phyloP scores from a whole-genome alignment of 345 rosid genomes.

The Gynandropsis gynandra region DNA sequence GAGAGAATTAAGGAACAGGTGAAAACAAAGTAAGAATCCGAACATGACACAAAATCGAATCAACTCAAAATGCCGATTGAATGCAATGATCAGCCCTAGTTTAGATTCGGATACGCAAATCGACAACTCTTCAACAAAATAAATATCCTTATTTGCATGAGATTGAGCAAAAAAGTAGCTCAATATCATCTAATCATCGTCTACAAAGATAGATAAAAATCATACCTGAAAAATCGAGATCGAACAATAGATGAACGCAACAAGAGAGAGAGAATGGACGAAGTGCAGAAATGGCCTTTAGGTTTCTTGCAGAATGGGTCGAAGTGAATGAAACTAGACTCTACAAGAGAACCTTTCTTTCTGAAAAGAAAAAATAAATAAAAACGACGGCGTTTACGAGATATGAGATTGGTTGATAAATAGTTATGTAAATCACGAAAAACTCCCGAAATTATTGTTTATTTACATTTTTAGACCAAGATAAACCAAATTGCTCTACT shows the following conservation, averaged over 20 bases:
- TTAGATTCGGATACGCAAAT: neutral
- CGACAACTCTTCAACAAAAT: neutral
- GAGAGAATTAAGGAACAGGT: too few relatives aligned
- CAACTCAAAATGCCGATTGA: neutral
- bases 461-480: neutral
- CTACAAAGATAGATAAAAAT: neutral
- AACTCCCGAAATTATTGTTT: neutral
- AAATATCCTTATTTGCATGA: neutral
- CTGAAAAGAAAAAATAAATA: neutral
- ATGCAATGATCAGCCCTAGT: neutral
- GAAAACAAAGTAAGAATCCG: neutral
- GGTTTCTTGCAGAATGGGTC: constrained; percentile 21
- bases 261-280: constrained; percentile 1
- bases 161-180: neutral
- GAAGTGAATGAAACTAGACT: constrained; percentile 6
- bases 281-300: constrained; percentile 11
- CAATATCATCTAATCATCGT: neutral
- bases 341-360: neutral
- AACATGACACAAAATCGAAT: neutral
- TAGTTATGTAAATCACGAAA: neutral
- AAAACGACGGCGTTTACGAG: constrained; percentile 2
- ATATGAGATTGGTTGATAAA: neutral
- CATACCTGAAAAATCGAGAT: constrained; percentile 19
- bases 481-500: neutral
- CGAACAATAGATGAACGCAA: constrained; percentile 3